Evolutionary conservation across 108 stramenopile species (phyloP), one percentile per base, ranked within the genome.

Genomic region (Skeletonema menzelii): DNA sequence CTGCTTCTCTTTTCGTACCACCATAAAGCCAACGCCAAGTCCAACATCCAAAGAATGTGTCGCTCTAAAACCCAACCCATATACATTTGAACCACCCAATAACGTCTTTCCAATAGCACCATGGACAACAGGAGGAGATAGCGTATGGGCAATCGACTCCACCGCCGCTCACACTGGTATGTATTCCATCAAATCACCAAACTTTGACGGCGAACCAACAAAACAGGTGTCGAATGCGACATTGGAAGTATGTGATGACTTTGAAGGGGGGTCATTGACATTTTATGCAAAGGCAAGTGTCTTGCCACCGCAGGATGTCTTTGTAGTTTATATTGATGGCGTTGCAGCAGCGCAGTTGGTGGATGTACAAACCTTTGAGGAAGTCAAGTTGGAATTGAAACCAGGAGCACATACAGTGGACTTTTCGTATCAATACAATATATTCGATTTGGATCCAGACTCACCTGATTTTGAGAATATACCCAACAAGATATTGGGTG

Each of bases 131-230:
- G 64, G 60, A 55, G 77, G 77, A 13, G 70, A 70, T 49, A 58
- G 19, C 15, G 30, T 69, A 11, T 78, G 77, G 77, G 63, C 15
- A 19, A 62, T 66, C 11, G 40, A 42, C n/a, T 63, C 63, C 15
- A 70, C 70, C 37, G 20, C 59, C 7, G 77, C 57, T 12, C 59
- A 62, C 13, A 71, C 37, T 28, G 77, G 77, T 15, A 38, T 32
- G 1, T 78, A 78, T 56, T 78, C 77, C 19, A 78, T 78, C 57
- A 78, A 53, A 32, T 71, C 70, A 53, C 67, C 67, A 3, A 58
- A 12, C 11, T 61, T 78, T 15, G 20, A 63, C 17, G 15, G 44
- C 17, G 65, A 42, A 17, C 70, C 63, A 40, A 27, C 27, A 31
- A 64, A 47, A 35, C 65, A 66, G 63, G 37, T 53, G 1, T 78